Conservation (phyloP, 176 grass and related monocot genomes). For the Echinochloa phyllopogon region DNA sequence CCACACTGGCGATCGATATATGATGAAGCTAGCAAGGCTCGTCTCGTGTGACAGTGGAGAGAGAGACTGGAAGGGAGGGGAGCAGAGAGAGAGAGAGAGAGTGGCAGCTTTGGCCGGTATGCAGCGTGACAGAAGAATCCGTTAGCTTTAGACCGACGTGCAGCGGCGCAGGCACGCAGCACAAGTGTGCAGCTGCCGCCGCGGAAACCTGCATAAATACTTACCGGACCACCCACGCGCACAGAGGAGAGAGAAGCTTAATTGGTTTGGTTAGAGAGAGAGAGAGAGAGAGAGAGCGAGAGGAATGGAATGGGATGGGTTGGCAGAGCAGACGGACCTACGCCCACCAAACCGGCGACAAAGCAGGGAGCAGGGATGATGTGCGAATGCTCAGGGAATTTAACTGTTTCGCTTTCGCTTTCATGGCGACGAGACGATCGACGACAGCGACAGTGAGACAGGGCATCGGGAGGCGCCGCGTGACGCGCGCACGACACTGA, state of each 20-base stretch:
- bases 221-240: background rate
- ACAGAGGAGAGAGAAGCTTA: background rate
- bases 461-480: slow-evolving; percentile 38
- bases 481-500: slow-evolving; percentile 29
- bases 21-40: background rate
- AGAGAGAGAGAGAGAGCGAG: background rate
- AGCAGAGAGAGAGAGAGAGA: background rate
- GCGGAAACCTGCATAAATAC: slow-evolving; percentile 41
- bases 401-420: slow-evolving; percentile 41
- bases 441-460: background rate
- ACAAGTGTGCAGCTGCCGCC: background rate
- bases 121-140: slow-evolving; percentile 24
- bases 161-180: slow-evolving; percentile 16
- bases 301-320: background rate
- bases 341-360: slow-evolving; percentile 43
- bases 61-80: background rate
- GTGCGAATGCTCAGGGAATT: slow-evolving; percentile 24
- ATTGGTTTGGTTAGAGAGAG: background rate
- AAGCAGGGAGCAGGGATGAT: background rate
- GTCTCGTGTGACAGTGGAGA: background rate
- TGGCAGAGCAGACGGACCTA: slow-evolving; percentile 56
- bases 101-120: slow-evolving; percentile 28
- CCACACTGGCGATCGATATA: slow-evolving; percentile 13
- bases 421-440: too few species aligned
- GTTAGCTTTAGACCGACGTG: slow-evolving; percentile 25